Evolutionary conservation across 2,329 filamentous ascomycete species (phyloP), one percentile per base, ranked within the genome.

Genomic region (Ophiostoma perfectum): DNA sequence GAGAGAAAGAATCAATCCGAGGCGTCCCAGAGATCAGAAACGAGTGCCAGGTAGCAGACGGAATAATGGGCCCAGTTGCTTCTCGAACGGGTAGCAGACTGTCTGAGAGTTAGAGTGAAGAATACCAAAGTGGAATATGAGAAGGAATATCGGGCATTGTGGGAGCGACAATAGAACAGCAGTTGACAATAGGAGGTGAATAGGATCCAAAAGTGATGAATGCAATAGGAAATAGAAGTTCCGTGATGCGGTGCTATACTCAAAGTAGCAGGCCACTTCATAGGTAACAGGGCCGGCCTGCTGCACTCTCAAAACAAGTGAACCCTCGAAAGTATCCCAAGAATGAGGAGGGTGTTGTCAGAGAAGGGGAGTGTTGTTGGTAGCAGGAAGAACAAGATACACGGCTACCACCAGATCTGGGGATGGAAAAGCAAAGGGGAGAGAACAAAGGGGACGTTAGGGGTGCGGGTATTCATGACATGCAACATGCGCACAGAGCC

Each of bases 401-500:
- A 27, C 49, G 7, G 55, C 27, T 60, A 60, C 27, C 55, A 60
- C 18, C 49, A 38, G 55, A 60, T 60, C 27, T 60, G 27, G 55
- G 12, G 55, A 60, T 60, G 52, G 8, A n/a, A 27, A 52, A 47
- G n/a, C 52, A 68, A 38, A 65, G 39, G 68, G n/a, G 36, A 55
- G 47, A 66, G 65, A 67, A 38, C 38, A 68, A 64, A 49, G 44
- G 42, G 60, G 65, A 55, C 49, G 49, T 55, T 27, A 27, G 49
- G 49, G n/a, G 42, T 45, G 42, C 42, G 66, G 71, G 66, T 66
- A 67, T 68, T 60, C 64, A 66, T 39, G 64, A 55, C 52, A 64
- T 66, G 68, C 70, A 71, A 66, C 69, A 70, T 58, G 64, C 42
- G 58, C 67, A 66, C 64, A 55, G 67, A 64, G 67, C 60, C 39